Base-by-base conservation (phyloP, 495 filamentous ascomycete genomes). In the Penicillium longicatenatum region DNA sequence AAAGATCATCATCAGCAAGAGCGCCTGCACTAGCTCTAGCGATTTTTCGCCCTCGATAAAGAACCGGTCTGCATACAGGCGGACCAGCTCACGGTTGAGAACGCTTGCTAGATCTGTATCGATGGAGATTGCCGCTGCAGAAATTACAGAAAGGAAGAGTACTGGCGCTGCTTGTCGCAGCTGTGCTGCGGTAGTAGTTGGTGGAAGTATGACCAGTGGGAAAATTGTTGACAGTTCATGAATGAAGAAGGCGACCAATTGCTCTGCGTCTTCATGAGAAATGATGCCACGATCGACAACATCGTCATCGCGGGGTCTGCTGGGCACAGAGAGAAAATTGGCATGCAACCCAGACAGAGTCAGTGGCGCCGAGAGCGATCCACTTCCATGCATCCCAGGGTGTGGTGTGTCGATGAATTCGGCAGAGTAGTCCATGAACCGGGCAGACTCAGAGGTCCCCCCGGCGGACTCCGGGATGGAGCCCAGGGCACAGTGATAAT, bases 11-110 rank as follows among this genome's bases (percentile, higher is more conserved):
- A 77, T 79, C 30, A 83, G 51, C 26, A 81, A 59, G 50, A 82
- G 54, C 1, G 80, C 73, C 52, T 84, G 80, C 16, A 83, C 75
- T 37, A 84, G 57, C 56, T 82, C 80, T 41, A 82, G 55, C n/a
- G 75, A 79, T 62, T 83, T 82, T 43, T 82, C 76, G 17, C 77
- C 73, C 22, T 78, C 66, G 56, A 82, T 71, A 46, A 82, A 73
- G 52, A 77, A 78, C 37, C 70, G 65, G 21, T 77, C 70, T 10
- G 81, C 75, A 64, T 81, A 82, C 4, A 76, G 63, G 37, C 69
- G 69, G 8, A 81, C 59, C 52, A 81, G 67, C 55, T 84, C 78
- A 6, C 69, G 72, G 60, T 81, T 79, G 7, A 84, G 66, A 24
- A 70, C 58, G 8, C 66, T 71, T 22, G 77, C 77, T 8, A 84